A percentile compares a stretch with the other conserved stretches of the same genome.
Conservation (phyloP, 2,329 filamentous ascomycete species). For the Phaeosphaeriaceae sp. region DNA sequence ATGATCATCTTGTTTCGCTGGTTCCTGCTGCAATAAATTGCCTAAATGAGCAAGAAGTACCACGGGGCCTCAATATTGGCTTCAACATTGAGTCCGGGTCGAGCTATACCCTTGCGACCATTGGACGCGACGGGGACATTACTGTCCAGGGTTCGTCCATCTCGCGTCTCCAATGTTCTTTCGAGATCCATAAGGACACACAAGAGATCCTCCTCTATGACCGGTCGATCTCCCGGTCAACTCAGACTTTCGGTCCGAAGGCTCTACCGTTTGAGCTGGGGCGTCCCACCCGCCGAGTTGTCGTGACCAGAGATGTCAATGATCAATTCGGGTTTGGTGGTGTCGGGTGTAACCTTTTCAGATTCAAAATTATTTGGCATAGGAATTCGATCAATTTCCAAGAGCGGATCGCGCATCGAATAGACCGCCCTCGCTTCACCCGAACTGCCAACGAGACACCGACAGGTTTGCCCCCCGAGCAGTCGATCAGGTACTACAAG, state of each 20-base stretch:
- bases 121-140: conserved; percentile 8
- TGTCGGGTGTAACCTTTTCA: no score
- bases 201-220: conserved; percentile 8
- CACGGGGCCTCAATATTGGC: conserved; percentile 10
- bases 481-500: no score
- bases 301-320: not conserved
- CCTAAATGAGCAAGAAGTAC: no score
- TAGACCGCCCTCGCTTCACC: no score
- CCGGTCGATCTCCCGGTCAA: conserved; percentile 1
- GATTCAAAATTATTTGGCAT: no score
- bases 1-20: not conserved
- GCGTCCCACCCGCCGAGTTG: conserved; percentile 7
- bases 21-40: no score
- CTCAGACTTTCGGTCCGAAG: conserved; percentile 7
- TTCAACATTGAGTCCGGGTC: conserved; percentile 6
- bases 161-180: conserved; percentile 7
- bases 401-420: no score
- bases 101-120: conserved; percentile 10
- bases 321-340: no score
- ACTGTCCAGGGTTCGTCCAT: conserved; percentile 2
- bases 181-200: conserved; percentile 10
- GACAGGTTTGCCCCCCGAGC: no score
- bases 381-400: no score
- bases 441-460: no score
- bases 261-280: conserved; percentile 7